Evolutionary conservation across 257 asterid species (phyloP).

Genomic region (Mentha longifolia): DNA sequence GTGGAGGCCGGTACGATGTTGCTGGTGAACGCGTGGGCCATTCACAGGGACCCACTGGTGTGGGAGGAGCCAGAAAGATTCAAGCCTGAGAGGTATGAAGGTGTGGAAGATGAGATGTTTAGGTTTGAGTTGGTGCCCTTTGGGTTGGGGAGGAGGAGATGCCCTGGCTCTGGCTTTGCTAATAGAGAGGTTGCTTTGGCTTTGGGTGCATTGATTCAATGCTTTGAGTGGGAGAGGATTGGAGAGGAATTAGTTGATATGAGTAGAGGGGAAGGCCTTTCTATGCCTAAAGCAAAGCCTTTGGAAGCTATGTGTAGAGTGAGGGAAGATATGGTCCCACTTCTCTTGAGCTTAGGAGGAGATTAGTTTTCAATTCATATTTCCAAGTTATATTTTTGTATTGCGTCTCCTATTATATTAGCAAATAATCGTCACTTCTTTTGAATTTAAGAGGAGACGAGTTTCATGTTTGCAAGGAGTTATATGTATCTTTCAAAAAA

Average conservation of each 20-base stretch:
- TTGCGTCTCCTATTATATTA: too few relatives aligned
- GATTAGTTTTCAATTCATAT: too few relatives aligned
- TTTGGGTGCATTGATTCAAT: conserved; percentile 36
- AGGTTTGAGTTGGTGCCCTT: conserved; percentile 36
- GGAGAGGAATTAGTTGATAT: conserved; percentile 22
- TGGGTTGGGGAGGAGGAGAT: conserved; percentile 45
- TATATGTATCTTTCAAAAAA: too few relatives aligned
- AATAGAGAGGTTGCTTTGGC: conserved; percentile 28
- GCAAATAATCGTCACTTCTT: too few relatives aligned
- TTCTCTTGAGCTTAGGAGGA: neutral
- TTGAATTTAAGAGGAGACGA: too few relatives aligned
- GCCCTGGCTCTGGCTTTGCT: conserved; percentile 41
- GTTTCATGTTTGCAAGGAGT: too few relatives aligned
- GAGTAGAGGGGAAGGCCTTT: conserved; percentile 31
- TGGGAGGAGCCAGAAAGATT: conserved; percentile 39
- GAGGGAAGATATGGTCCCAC: neutral
- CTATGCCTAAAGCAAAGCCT: conserved; percentile 36
- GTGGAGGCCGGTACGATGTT: conserved; percentile 37
- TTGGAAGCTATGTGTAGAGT: conserved; percentile 29
- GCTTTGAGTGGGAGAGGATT: conserved; percentile 49
- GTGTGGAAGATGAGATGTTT: conserved; percentile 3
- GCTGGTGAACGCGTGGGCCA: conserved; percentile 46
- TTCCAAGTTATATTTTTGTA: too few relatives aligned
- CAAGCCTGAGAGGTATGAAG: conserved; percentile 42
- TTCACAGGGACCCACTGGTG: conserved; percentile 34